Evolutionary conservation across 176 grass and related monocot genomes (phyloP).

Genomic region (Melocanna baccifera): DNA sequence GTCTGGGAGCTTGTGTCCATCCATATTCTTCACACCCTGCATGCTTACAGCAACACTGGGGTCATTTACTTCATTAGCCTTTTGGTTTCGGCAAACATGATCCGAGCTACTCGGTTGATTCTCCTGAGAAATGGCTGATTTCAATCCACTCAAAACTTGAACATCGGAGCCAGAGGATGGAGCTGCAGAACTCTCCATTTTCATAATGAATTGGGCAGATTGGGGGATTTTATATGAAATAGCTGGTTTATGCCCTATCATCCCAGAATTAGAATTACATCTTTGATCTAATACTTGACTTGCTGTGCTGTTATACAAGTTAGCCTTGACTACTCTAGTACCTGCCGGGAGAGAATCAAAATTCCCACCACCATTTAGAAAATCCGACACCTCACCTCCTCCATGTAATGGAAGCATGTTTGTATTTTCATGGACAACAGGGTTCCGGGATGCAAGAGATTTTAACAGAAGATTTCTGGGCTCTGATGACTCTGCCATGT

Average conservation of each 20-base stretch:
- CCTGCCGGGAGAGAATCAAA: constrained; percentile 35
- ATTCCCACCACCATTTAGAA: constrained; percentile 25
- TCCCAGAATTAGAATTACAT: constrained; percentile 31
- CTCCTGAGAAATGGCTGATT: constrained; percentile 29
- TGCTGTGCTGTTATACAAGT: constrained; percentile 26
- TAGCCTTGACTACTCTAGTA: constrained; percentile 37
- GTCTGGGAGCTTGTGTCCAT: constrained; percentile 26
- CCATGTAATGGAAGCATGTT: constrained; percentile 35
- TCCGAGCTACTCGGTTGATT: constrained; percentile 21
- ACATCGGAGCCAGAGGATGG: constrained; percentile 21
- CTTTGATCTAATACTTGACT: constrained; percentile 38
- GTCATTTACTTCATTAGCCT: constrained; percentile 36
- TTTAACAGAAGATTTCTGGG: constrained; percentile 44
- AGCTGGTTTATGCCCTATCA: constrained; percentile 29
- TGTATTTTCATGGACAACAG: constrained; percentile 40
- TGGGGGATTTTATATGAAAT: constrained; percentile 35
- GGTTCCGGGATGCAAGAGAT: constrained; percentile 30
- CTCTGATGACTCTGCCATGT: constrained; percentile 29
- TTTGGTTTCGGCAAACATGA: constrained; percentile 30
- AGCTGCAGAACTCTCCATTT: constrained; percentile 23
- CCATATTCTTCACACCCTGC: constrained; percentile 35
- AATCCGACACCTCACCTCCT: constrained; percentile 30
- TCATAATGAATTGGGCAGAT: constrained; percentile 34
- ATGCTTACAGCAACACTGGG: constrained; percentile 33
- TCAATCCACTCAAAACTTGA: constrained; percentile 40